Base-by-base conservation (phyloP, 2,329 filamentous ascomycete species). In the Parafenestella ontariensis region DNA sequence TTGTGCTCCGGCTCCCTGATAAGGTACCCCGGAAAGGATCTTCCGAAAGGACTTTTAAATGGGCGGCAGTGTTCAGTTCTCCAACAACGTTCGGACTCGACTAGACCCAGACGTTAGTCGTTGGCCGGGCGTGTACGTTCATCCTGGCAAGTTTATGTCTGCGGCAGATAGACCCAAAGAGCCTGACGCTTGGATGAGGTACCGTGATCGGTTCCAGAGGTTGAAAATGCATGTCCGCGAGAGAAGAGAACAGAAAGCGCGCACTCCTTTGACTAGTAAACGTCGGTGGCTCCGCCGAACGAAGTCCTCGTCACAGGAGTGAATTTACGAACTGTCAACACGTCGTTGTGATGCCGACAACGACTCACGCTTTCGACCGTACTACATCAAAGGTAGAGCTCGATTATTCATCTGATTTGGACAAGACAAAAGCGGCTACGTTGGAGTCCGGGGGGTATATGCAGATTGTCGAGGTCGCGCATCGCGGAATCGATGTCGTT, bases 91-190 rank as follows among this genome's bases (percentile, higher is more conserved):
- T 24, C 21, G 20, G 11, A 11, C 29, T 17, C 49, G 37, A 39
- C 48, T 36, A 44, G 47, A 59, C 17, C 6, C 53, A 34, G 58
- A 70, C 37, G 61, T 68, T 40, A 56, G 49, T 37, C 52, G 46
- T 41, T 68, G 59, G 56, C 63, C 64, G 15, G 68, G 61, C 23
- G 58, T 67, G 2, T 63, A 70, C 44, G 40, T 70, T n/a, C 53
- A 63, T 45, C 66, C 66, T 2, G 68, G 68, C 6, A 39, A 54
- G 1, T 72, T 72, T 31, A 61, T 56, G 21, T 46, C 59, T 41
- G 29, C 58, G 3, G 42, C 49, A 7, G 53, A 55, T 26, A 55
- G 37, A 9, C 50, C 46, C n/a, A 41, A 18, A 45, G 56, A 65
- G 9, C 44, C 54, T 5, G 64, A 69, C 11, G 62, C 57, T 15